Evolutionary conservation across 2,329 filamentous ascomycete species (phyloP).

Genomic region (Aspergillus novofumigatus): DNA sequence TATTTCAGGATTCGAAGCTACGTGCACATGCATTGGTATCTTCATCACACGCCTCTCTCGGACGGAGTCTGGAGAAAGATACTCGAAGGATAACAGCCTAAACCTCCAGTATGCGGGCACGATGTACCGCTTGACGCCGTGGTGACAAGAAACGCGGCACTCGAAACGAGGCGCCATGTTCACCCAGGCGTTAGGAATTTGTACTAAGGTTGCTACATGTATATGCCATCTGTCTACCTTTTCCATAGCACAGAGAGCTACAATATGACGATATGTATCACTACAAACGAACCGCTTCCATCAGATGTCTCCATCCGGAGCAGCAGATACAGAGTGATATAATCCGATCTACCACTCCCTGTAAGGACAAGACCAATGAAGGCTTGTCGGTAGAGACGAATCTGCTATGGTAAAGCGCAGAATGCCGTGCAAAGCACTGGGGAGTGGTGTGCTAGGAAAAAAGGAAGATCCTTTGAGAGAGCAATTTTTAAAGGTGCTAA

Average conservation of each 20-base stretch:
- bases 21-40: not conserved
- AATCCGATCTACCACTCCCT: conserved; percentile 61
- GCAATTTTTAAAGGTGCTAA: conserved; percentile 19
- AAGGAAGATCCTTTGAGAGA: conserved; percentile 7
- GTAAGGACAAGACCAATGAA: conserved; percentile 38
- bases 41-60: not conserved
- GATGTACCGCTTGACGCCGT: not conserved
- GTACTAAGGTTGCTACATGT: not conserved
- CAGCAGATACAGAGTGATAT: conserved; percentile 79
- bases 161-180: not conserved
- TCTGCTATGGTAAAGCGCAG: conserved; percentile 29
- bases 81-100: not conserved
- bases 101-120: not conserved
- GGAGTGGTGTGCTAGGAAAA: conserved; percentile 35
- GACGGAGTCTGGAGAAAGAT: not conserved
- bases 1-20: not conserved
- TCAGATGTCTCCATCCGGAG: conserved; percentile 69
- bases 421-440: conserved; percentile 37
- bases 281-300: conserved; percentile 73
- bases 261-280: conserved; percentile 55
- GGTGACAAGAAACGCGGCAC: not conserved
- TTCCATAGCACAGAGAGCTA: not conserved
- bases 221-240: not conserved
- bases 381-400: conserved; percentile 27
- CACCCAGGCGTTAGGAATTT: not conserved